phyloP scores from a whole-genome alignment of 1,284 basidiomycete species.

The Volvariella surrecta region DNA sequence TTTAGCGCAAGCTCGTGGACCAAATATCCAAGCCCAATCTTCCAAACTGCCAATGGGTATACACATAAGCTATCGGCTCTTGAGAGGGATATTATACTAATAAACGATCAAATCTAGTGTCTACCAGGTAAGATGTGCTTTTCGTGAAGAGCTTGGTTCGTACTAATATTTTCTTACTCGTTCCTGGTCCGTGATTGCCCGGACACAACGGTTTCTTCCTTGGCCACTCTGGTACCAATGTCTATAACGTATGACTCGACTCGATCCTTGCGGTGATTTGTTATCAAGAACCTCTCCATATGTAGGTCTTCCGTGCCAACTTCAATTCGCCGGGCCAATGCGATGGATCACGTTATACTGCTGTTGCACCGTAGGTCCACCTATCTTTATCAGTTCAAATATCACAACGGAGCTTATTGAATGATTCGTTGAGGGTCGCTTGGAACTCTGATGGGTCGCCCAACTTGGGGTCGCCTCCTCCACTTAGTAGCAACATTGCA shows the following conservation, averaged over 20 bases:
- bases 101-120: no score
- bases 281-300: background rate
- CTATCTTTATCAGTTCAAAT: no score
- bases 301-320: slow-evolving; percentile 20
- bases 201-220: slow-evolving; percentile 27
- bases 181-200: slow-evolving; percentile 13
- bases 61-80: slow-evolving; percentile 4
- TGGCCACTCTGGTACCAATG: slow-evolving; percentile 21
- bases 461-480: no score
- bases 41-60: slow-evolving; percentile 24
- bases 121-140: no score
- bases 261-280: background rate
- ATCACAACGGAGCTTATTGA: no score
- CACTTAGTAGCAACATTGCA: no score
- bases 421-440: no score
- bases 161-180: no score
- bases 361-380: slow-evolving; percentile 21
- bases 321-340: slow-evolving; percentile 20
- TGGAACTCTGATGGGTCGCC: no score
- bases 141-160: no score
- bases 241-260: slow-evolving; percentile 18
- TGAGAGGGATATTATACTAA: no score
- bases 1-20: slow-evolving; percentile 24
- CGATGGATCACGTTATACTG: slow-evolving; percentile 23
- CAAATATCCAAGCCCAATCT: slow-evolving; percentile 23